Conservation (phyloP, 768 basidiomycete species). For the Termitomyces sp. region DNA sequence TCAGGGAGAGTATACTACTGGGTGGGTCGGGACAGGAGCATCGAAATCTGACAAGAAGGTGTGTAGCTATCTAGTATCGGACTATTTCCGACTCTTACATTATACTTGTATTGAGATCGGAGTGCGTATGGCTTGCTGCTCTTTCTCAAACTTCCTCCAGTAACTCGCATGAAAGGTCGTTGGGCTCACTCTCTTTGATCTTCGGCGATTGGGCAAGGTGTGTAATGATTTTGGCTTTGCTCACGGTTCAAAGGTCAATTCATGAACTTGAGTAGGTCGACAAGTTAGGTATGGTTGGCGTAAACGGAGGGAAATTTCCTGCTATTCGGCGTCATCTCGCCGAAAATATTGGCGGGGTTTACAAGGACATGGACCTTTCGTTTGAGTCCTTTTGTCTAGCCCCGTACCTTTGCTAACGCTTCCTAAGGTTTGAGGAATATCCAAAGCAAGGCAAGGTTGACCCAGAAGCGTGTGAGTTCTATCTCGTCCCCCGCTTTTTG, state of each 20-base stretch:
- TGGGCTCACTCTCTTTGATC: slow-evolving; percentile 84
- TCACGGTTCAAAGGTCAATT: not conserved
- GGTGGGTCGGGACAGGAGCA: slow-evolving; percentile 89
- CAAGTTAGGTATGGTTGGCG: slow-evolving; percentile 82
- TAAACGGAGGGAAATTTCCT: slow-evolving; percentile 84
- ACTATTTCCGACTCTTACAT: not conserved
- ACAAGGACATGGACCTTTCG: slow-evolving; percentile 84
- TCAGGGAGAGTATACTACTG: slow-evolving; percentile 88
- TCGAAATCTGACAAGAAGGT: slow-evolving; percentile 96
- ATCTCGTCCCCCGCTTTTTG: not conserved
- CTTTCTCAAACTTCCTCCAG: not conserved
- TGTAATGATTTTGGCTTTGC: not conserved
- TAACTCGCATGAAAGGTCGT: slow-evolving; percentile 55
- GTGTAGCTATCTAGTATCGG: slow-evolving; percentile 7
- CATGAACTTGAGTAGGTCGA: slow-evolving; percentile 40
- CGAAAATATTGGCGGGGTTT: slow-evolving; percentile 76
- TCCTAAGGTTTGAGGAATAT: slow-evolving; percentile 66
- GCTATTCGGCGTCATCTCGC: slow-evolving; percentile 75
- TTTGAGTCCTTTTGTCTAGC: slow-evolving; percentile 28
- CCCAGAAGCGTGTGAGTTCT: slow-evolving; percentile 72
- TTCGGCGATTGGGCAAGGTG: slow-evolving; percentile 78
- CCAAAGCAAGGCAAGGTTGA: slow-evolving; percentile 66
- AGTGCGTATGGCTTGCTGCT: slow-evolving; percentile 31
- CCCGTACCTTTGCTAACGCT: not conserved
- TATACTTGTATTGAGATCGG: slow-evolving; percentile 50